Evolutionary conservation across 2,329 filamentous ascomycete genomes (phyloP), one percentile per base, ranked within the genome.

Genomic region (Taxawa tesnikishii): DNA sequence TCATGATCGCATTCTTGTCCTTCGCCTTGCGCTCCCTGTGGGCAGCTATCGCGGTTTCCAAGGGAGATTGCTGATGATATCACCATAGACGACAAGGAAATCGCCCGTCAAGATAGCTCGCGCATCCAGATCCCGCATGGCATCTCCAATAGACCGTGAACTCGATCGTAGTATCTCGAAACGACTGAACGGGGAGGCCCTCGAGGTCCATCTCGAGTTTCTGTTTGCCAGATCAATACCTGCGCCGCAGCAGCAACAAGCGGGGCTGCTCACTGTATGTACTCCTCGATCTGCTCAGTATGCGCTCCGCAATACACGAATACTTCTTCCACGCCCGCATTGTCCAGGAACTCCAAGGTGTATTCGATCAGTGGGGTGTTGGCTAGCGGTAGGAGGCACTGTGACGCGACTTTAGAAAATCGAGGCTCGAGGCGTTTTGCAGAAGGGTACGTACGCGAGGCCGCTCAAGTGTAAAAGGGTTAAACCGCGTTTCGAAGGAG

Each of bases 1-100:
- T 98, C 90, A 98, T 96, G 58, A 94, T 94, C 23, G 88, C 85
- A 53, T 93, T 88, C 48, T 90, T 88, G 60, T 92, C 84, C 33
- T 77, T 75, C 49, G 79, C 73, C 38, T 85, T 75, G 37, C 90
- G 78, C 34, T 78, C 78, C 38, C 83, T 75, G 55, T 98, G 90
- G 32, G 75, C 76, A 3, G 76, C 73, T 31, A 98, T 62, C 6
- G 82, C 80, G 29, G 67, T 65, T 39, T 88, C 83, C n/a, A 98
- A 75, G 12, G 80, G 34, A 96, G 64, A 50, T 94, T 96, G 42
- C 84, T 83, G 30, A 98, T 77, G 15, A 96, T 70, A 54, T 98
- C 90, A 35, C 88, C 88, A 53, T 92, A 87, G 3, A 96, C 84
- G 6, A 93, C 65, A 19, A 98, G 67, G 48, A 98, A 98, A 59